Conservation (phyloP, 164 flowering plant species). For the Saururus chinensis region DNA sequence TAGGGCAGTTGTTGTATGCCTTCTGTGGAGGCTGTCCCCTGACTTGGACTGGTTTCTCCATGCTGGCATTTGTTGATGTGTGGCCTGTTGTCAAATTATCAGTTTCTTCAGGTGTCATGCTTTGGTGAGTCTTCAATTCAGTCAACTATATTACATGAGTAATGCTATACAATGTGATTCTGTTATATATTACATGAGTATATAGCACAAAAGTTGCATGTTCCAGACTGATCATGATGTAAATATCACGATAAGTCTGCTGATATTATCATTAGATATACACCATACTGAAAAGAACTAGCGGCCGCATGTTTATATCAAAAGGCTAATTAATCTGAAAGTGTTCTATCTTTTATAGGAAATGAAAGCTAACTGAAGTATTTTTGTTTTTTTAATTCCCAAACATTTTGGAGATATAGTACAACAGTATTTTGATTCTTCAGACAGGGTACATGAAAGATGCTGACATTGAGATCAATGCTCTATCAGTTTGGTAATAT, state of each 20-base stretch:
- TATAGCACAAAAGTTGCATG: too few relatives aligned
- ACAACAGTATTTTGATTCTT: constrained; percentile 44
- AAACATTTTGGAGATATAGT: constrained; percentile 51
- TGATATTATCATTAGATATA: too few relatives aligned
- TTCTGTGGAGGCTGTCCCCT: constrained; percentile 33
- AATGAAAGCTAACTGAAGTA: background rate
- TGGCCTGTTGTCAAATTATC: constrained; percentile 52
- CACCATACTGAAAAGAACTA: too few relatives aligned
- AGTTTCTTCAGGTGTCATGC: constrained; percentile 52
- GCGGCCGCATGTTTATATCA: too few relatives aligned
- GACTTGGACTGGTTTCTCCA: constrained; percentile 57
- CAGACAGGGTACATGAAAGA: constrained; percentile 42
- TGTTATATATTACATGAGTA: too few relatives aligned
- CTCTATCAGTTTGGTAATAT: constrained; percentile 50
- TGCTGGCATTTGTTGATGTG: constrained; percentile 38
- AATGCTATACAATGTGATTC: too few relatives aligned
- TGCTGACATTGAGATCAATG: constrained; percentile 44
- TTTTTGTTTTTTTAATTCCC: background rate
- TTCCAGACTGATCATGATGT: too few relatives aligned
- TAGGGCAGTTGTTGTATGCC: constrained; percentile 28
- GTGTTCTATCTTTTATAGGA: too few relatives aligned
- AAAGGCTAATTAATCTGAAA: too few relatives aligned
- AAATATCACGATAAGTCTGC: too few relatives aligned
- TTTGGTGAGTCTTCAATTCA: constrained; percentile 27
- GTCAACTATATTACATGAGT: background rate